Conservation (phyloP, 2,329 filamentous ascomycete genomes). For the Davidsoniella eucalypti region DNA sequence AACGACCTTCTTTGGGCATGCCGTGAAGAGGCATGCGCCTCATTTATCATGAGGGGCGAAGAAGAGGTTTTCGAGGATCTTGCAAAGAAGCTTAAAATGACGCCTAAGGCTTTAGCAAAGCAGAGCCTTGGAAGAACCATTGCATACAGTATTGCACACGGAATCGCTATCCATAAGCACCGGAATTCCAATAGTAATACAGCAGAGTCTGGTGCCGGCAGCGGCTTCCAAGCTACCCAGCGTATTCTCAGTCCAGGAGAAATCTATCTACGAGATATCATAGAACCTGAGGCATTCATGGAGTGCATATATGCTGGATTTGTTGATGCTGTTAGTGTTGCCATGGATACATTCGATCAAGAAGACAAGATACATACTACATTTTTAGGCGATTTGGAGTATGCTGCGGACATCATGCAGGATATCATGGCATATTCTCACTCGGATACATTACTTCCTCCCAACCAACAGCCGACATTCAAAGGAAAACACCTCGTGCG, state of each 20-base stretch:
- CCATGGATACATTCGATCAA: constrained; percentile 64
- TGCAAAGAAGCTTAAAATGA: constrained; percentile 36
- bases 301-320: constrained; percentile 52
- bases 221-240: neutral
- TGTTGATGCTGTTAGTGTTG: constrained; percentile 55
- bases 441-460: constrained; percentile 48
- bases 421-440: constrained; percentile 54
- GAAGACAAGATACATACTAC: constrained; percentile 57
- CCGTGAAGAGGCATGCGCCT: constrained; percentile 60
- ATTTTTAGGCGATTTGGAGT: constrained; percentile 41
- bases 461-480: constrained; percentile 78
- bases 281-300: constrained; percentile 51
- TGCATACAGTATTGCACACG: constrained; percentile 66
- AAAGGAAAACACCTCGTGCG: constrained; percentile 58
- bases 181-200: neutral
- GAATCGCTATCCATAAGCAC: constrained; percentile 14
- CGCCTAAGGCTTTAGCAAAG: constrained; percentile 41
- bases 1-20: constrained; percentile 52
- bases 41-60: constrained; percentile 68
- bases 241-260: constrained; percentile 9
- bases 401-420: constrained; percentile 46
- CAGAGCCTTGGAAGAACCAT: constrained; percentile 60
- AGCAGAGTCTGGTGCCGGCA: neutral
- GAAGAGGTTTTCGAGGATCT: constrained; percentile 45
- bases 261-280: constrained; percentile 25